Evolutionary conservation across 805 yeast genomes (phyloP).

Genomic region (Candida multigemmis): DNA sequence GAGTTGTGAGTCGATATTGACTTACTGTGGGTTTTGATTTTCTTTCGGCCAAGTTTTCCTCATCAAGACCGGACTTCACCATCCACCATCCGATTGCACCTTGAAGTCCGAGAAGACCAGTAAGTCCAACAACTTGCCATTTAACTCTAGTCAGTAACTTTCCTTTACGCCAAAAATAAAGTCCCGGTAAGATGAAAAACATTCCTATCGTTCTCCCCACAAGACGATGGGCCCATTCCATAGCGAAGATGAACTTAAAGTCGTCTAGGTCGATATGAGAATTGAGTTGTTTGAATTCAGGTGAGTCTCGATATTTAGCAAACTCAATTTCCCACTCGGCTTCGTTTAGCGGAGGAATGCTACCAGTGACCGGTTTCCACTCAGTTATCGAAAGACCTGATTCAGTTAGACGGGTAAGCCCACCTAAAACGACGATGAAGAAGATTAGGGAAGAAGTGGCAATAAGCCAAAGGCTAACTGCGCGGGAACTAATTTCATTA

Average conservation of each 20-base stretch:
- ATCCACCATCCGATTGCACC: conserved; percentile 99
- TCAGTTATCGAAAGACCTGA: conserved; percentile 95
- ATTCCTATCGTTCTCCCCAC: conserved; percentile 89
- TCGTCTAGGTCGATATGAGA: conserved; percentile 86
- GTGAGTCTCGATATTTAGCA: conserved; percentile 69
- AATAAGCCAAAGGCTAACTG: conserved; percentile 80
- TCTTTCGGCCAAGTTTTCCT: conserved; percentile 65
- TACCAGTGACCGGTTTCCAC: conserved; percentile 97
- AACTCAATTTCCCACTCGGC: conserved; percentile 85
- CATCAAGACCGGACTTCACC: conserved; percentile 93
- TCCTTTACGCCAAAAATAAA: conserved; percentile 63
- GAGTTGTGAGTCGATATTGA: conserved; percentile 89
- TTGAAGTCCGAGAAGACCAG: conserved; percentile 79
- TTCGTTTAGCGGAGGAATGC: conserved; percentile 78
- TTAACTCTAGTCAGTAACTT: conserved; percentile 63
- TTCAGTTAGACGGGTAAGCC: conserved; percentile 90
- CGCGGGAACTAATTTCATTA: conserved; percentile 13
- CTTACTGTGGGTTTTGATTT: conserved; percentile 95
- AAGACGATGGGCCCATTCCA: conserved; percentile 97
- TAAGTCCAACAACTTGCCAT: conserved; percentile 58
- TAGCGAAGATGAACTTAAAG: conserved; percentile 85
- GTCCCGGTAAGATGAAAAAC: conserved; percentile 75
- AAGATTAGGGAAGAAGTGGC: conserved; percentile 85
- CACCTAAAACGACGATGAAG: conserved; percentile 95
- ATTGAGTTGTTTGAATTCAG: conserved; percentile 85